Evolutionary conservation across 2,329 filamentous ascomycete species (phyloP), one percentile per base, ranked within the genome.

Genomic region (Bertia moriformis): DNA sequence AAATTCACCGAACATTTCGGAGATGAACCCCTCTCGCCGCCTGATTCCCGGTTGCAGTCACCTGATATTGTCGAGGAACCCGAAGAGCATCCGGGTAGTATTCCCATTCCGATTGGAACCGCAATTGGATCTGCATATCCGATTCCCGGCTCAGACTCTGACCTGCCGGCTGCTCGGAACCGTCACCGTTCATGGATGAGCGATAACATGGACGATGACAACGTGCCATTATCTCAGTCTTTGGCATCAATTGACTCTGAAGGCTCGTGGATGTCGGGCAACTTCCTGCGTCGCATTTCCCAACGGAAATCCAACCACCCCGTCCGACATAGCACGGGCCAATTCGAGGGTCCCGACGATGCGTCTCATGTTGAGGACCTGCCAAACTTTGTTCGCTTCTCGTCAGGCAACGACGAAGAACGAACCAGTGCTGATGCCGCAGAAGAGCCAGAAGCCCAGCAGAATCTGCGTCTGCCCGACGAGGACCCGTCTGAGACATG

Each of bases 1-100:
- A 35, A 35, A 17, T 35, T 35, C 32, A 35, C 32, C 15, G 32
- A 35, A 17, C 32, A 35, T 15, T 35, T 35, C 17, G 32, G 32
- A 7, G 32, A 35, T 35, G 32, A 35, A 15, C 32, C 32, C 17
- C 32, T 35, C 10, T 35, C 32, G 7, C 32, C 32, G 10, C 32
- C 32, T 7, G 32, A 35, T 15, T 35, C 32, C 7, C 32, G 32
- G 7, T 15, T 35, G 10, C 32, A 35, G 17, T 35, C 32, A 13
- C 32, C 32, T 12, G 32, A 35, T 14, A 35, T 35, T 17, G 10
- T 15, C 7, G 32, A 35, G 15, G 32, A 35, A 18, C 10, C 10
- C 12, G 7, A 7, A 7, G 32, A 35, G 12, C 32, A 18, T 7
- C 7, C 7, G 7, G 32, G 32, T 7, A 35, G 7, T 14, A 15